Conservation (phyloP, 352 stramenopile genomes). For the Globisporangium cederbergense region DNA sequence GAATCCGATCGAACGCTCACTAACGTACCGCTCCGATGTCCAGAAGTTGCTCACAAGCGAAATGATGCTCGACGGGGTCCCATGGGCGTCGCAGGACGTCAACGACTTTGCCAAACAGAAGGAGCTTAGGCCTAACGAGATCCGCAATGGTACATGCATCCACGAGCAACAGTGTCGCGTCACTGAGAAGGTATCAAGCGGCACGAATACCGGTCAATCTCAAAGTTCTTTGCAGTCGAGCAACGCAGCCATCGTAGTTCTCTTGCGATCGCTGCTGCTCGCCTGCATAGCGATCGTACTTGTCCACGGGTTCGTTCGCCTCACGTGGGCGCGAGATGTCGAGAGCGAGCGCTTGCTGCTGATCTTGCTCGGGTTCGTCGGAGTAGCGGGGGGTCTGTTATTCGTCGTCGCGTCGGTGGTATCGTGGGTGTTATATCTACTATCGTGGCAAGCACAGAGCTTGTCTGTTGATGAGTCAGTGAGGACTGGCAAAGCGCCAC, state of each 20-base stretch:
- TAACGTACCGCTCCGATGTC: slow-evolving; percentile 17
- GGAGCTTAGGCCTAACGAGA: not conserved
- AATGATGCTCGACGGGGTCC: slow-evolving; percentile 18
- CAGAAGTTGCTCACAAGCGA: slow-evolving; percentile 19
- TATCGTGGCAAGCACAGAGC: not conserved
- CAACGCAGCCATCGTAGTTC: not conserved
- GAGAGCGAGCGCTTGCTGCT: slow-evolving; percentile 13
- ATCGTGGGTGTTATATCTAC: not conserved
- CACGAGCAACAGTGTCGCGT: not conserved
- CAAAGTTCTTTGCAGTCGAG: not conserved
- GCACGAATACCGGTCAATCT: not conserved
- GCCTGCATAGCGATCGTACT: slow-evolving; percentile 10
- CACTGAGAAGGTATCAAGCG: not conserved
- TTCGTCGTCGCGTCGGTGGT: not conserved
- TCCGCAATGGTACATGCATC: not conserved
- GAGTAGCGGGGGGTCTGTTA: not conserved
- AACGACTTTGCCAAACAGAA: slow-evolving; percentile 14
- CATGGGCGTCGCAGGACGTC: slow-evolving; percentile 9
- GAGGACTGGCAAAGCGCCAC: no score
- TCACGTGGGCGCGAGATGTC: slow-evolving; percentile 7
- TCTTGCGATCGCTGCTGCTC: slow-evolving; percentile 13
- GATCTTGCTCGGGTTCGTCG: slow-evolving; percentile 5
- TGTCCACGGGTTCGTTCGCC: slow-evolving; percentile 4
- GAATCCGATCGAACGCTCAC: slow-evolving; percentile 16
- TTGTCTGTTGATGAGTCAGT: not conserved